These are phyloP conservation scores for Pezicula radicicola DNA, from an alignment of 2,329 filamentous ascomycete genomes.

Conservation along the genomic window DNA sequence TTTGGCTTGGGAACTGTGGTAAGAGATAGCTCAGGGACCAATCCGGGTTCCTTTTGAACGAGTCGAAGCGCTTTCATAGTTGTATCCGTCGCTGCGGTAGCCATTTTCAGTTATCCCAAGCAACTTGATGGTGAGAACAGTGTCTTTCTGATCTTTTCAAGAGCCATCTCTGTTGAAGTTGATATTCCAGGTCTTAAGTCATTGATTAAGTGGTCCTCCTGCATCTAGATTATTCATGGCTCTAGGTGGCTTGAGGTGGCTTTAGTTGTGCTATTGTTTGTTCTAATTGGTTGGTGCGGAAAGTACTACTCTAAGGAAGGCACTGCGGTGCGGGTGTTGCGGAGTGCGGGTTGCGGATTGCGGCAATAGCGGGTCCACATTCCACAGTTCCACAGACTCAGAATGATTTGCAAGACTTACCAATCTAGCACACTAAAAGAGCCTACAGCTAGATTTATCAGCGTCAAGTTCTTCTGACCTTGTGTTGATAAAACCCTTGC, in stretches of 20 bases:
- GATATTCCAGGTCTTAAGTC: background rate
- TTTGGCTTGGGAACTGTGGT: slow-evolving; percentile 14
- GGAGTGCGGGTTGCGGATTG: background rate
- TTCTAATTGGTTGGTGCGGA: background rate
- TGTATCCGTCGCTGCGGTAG: background rate
- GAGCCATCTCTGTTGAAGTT: background rate
- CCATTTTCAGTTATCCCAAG: background rate
- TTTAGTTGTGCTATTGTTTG: too few species aligned
- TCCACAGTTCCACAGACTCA: too few species aligned
- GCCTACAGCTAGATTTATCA: too few species aligned
- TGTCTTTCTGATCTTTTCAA: background rate
- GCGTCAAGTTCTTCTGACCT: too few species aligned
- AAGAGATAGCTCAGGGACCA: slow-evolving; percentile 10
- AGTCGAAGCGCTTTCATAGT: slow-evolving; percentile 23
- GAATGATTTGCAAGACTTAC: too few species aligned
- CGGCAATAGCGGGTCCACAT: too few species aligned
- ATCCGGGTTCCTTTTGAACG: slow-evolving; percentile 2
- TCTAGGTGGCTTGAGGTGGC: background rate
- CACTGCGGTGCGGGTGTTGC: background rate
- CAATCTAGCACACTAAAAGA: too few species aligned
- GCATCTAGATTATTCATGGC: background rate
- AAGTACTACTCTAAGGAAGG: too few species aligned
- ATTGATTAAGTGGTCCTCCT: background rate
- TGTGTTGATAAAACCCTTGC: too few species aligned
- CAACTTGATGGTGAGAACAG: background rate